A percentile compares a stretch with the other conserved stretches of the same genome.
phyloP scores from a whole-genome alignment of 495 filamentous ascomycete species.

The Penicillium desertorum region DNA sequence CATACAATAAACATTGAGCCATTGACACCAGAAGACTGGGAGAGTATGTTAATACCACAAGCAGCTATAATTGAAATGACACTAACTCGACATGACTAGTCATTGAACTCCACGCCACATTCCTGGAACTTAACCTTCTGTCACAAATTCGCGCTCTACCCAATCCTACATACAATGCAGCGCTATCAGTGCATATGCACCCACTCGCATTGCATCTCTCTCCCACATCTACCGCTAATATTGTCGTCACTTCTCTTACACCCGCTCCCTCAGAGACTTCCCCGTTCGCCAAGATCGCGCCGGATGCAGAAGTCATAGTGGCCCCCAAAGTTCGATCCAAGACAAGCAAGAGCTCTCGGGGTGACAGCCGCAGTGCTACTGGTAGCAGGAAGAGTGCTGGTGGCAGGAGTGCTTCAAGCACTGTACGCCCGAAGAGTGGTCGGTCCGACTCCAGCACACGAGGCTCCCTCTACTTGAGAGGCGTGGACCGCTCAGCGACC shows the following conservation, averaged over 20 bases:
- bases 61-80: neutral
- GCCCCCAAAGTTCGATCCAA: constrained; percentile 81
- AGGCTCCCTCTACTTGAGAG: constrained; percentile 72
- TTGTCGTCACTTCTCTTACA: constrained; percentile 74
- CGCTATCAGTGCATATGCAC: constrained; percentile 57
- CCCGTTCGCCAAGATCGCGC: constrained; percentile 85
- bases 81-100: constrained; percentile 47
- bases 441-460: constrained; percentile 58
- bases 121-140: constrained; percentile 89
- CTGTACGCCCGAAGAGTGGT: constrained; percentile 58
- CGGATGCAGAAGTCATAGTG: constrained; percentile 94
- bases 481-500: constrained; percentile 64
- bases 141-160: constrained; percentile 91
- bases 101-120: constrained; percentile 93
- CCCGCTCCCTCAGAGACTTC: constrained; percentile 67
- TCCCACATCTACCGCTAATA: constrained; percentile 91
- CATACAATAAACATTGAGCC: constrained; percentile 96
- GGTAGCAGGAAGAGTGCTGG: constrained; percentile 68
- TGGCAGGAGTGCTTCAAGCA: constrained; percentile 69
- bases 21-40: constrained; percentile 92
- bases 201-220: constrained; percentile 91
- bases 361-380: constrained; percentile 69
- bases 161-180: constrained; percentile 66
- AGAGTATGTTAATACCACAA: constrained; percentile 51
- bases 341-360: constrained; percentile 50